Base-by-base conservation (phyloP, 2,329 filamentous ascomycete genomes). In the Lachnellula hyalina region DNA sequence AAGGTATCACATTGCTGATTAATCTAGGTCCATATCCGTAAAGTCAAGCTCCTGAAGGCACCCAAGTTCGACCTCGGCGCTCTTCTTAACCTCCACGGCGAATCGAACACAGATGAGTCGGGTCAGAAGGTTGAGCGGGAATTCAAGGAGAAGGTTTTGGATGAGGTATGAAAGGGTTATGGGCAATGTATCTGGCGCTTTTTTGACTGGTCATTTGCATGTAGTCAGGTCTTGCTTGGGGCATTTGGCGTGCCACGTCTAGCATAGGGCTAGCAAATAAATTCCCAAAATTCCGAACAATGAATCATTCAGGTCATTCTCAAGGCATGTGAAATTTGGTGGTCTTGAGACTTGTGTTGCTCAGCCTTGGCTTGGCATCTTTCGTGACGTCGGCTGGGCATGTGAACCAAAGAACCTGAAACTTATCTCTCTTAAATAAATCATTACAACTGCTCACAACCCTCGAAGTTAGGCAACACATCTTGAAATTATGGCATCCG, bases 21-120 rank as follows among this genome's bases (percentile, higher is more conserved):
- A n/a, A 21, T 62, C 9, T 69, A 97, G 92, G 92, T 97, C 72
- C 94, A 99, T 84, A 96, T 99, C 79, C 92, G 94, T 79, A 99
- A 99, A 86, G 93, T 99, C 73, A 99, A 99, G 87, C 89, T 99
- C 69, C 83, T 99, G 70, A 99, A 99, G 87, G 78, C 87, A 66
- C 94, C 94, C 74, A 99, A 99, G 85, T 97, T 99, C 82, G 94
- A 99, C 74, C 88, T 99, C 66, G 94, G 94, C 78, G 88, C 90
- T 70, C 85, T 99, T 68, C 87, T 99, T 77, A 88, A 88, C 76
- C 87, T 99, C 71, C 94, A 99, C 82, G 94, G 94, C 79, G 94
- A 99, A 84, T 95, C 92, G 62, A 87, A 85, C 72, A 92, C 90
- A 70, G 92, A 97, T 74, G 94, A 99, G 79, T 85, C 91, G 75